Base-by-base conservation (phyloP, 768 basidiomycete genomes). In the Rhodotorula kratochvilovae region DNA sequence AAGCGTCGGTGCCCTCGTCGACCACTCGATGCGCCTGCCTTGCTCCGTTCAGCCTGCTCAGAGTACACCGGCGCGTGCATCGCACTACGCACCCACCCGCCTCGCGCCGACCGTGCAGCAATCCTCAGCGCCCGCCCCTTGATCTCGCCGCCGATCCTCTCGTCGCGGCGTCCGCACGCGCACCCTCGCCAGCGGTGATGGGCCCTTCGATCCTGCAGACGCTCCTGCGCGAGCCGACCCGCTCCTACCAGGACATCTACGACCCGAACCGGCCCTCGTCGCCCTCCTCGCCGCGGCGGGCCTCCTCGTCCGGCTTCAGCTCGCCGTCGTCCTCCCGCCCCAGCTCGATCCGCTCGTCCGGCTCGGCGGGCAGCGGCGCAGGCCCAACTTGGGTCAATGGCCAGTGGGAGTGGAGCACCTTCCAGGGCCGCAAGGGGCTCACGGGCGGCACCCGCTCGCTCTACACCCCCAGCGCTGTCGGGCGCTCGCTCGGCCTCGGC, bases 321-420 rank as follows among this genome's bases (percentile, higher is more conserved):
- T 50, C 66, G 29, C 53, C 66, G 25, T 56, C 58, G 42, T 66
- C 67, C 46, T 23, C 64, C 27, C 67, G 71, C 43, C 65, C 35
- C 21, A 45, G 42, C 17, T 51, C 46, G 31, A 25, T 16, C 46
- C 27, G 57, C 36, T 67, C 66, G 1, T 42, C 15, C 36, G 17
- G 58, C 8, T 39, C 46, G 13, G 63, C 51, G 15, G 11, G 21
- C 21, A 7, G 16, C 2, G 21, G 2, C 4, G 7, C 27, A 13
- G 53, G 16, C 12, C 62, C 66, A 0, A 63, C 59, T 19, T 64
- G 67, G 67, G n/a, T 27, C 17, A 46, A 64, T 48, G 63, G 67
- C 2, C 51, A 65, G 58, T 72, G 71, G 71, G 67, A 72, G 35
- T 72, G 71, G 71, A 53, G 63, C 46, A 29, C 39, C 5, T 72